Evolutionary conservation across 2,329 filamentous ascomycete genomes (phyloP).

Genomic region (Leptoxyphium fumago): DNA sequence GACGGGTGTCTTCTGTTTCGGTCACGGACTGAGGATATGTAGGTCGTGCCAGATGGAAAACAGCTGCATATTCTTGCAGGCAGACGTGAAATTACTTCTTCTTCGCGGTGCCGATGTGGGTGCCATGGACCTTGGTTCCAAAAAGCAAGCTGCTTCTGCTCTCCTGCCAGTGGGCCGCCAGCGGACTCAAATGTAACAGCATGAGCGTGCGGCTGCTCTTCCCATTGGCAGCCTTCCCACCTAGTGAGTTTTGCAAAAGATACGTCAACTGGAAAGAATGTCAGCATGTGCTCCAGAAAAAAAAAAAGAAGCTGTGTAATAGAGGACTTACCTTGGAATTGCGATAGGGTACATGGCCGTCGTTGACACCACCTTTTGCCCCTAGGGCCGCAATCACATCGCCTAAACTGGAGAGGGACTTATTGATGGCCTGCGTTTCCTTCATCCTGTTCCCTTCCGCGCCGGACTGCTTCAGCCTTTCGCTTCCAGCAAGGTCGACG

Average conservation of each 20-base stretch:
- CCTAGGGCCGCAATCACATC: constrained; percentile 93
- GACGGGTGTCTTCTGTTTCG: too few relatives aligned
- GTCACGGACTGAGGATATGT: too few relatives aligned
- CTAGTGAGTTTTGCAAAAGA: constrained; percentile 82
- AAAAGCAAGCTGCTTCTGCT: constrained; percentile 91
- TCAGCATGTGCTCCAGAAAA: background rate
- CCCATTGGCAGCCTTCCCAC: constrained; percentile 50
- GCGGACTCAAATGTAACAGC: constrained; percentile 95
- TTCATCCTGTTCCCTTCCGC: constrained; percentile 76
- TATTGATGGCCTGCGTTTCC: constrained; percentile 97
- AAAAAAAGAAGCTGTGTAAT: background rate
- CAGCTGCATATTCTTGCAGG: too few relatives aligned
- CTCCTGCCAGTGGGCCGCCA: constrained; percentile 82
- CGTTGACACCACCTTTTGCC: constrained; percentile 53
- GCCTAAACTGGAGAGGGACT: constrained; percentile 76
- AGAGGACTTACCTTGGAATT: constrained; percentile 68
- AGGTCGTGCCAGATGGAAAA: too few relatives aligned
- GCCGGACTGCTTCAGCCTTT: constrained; percentile 74
- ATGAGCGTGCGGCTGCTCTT: constrained; percentile 75
- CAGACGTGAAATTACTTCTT: constrained; percentile 8
- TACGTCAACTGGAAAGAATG: constrained; percentile 54
- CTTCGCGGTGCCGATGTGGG: constrained; percentile 81
- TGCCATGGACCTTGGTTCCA: constrained; percentile 83
- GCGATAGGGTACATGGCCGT: constrained; percentile 69
- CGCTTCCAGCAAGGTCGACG: constrained; percentile 87